Conservation (phyloP, 1,284 basidiomycete species). For the Cutaneotrichosporon sp. region DNA sequence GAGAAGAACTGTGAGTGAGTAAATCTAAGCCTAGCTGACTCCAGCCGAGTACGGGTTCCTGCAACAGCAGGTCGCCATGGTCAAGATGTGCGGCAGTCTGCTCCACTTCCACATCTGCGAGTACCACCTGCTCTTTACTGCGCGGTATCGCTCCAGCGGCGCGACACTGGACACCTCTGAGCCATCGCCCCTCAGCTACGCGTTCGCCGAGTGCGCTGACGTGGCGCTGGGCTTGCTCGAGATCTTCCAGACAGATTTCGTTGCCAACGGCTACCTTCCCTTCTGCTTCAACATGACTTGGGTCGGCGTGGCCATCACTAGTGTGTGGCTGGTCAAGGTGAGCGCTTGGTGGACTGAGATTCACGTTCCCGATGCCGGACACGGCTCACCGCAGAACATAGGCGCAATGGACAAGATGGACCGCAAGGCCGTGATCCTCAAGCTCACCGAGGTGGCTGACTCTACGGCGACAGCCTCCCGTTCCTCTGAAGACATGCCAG, state of each 20-base stretch:
- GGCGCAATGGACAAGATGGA: slow-evolving; percentile 29
- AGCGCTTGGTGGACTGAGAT: not conserved
- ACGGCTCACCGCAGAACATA: slow-evolving; percentile 28
- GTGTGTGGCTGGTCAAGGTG: slow-evolving; percentile 36
- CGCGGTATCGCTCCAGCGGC: slow-evolving; percentile 23
- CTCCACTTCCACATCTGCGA: slow-evolving; percentile 36
- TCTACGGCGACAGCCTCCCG: slow-evolving; percentile 27
- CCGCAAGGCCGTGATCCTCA: slow-evolving; percentile 25
- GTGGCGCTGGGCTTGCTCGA: slow-evolving; percentile 28
- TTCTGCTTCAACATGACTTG: slow-evolving; percentile 32
- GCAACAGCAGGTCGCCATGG: slow-evolving; percentile 26
- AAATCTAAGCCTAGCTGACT: not conserved
- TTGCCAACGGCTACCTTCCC: slow-evolving; percentile 28
- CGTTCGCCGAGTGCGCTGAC: slow-evolving; percentile 29
- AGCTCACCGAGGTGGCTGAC: slow-evolving; percentile 23
- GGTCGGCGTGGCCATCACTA: slow-evolving; percentile 31
- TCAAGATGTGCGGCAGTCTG: slow-evolving; percentile 27
- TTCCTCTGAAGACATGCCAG: slow-evolving; percentile 33
- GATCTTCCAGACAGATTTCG: slow-evolving; percentile 32
- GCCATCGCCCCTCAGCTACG: slow-evolving; percentile 23
- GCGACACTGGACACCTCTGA: slow-evolving; percentile 24
- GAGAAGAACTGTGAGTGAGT: slow-evolving; percentile 27
- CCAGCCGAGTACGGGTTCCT: slow-evolving; percentile 26
- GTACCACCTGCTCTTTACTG: slow-evolving; percentile 31
- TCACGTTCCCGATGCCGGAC: not conserved